phyloP scores from a whole-genome alignment of 1,139 yeast genomes.

The Pichiaceae sp. region DNA sequence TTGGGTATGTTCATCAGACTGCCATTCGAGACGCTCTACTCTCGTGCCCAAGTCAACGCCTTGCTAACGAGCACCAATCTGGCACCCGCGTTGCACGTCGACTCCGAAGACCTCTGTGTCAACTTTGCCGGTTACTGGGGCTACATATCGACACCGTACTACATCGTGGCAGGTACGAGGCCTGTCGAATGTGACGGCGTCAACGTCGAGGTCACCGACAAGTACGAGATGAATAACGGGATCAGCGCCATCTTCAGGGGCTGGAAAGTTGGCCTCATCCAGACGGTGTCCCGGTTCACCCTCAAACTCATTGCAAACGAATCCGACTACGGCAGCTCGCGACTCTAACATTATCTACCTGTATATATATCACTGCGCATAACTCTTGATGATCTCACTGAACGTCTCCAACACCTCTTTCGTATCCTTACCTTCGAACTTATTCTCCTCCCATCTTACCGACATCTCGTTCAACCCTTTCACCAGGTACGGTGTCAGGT shows the following conservation, averaged over 20 bases:
- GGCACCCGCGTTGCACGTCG: slow-evolving; percentile 22
- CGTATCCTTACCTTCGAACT: slow-evolving; percentile 35
- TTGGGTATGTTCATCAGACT: slow-evolving; percentile 67
- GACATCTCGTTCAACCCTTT: slow-evolving; percentile 56
- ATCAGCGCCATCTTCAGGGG: slow-evolving; percentile 67
- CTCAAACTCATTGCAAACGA: slow-evolving; percentile 54
- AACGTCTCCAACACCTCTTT: slow-evolving; percentile 60
- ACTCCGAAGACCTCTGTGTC: slow-evolving; percentile 42
- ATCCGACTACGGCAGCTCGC: slow-evolving; percentile 28
- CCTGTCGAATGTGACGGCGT: slow-evolving; percentile 22
- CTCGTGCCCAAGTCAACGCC: slow-evolving; percentile 74
- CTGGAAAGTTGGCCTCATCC: slow-evolving; percentile 81
- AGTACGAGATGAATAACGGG: slow-evolving; percentile 31
- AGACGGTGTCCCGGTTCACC: slow-evolving; percentile 81
- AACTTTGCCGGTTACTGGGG: slow-evolving; percentile 47
- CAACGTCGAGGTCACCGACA: slow-evolving; percentile 19
- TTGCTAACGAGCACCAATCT: slow-evolving; percentile 30
- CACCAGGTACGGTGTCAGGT: slow-evolving; percentile 59
- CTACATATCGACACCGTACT: slow-evolving; percentile 41
- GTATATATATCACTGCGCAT: slow-evolving; percentile 24
- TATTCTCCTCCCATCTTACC: slow-evolving; percentile 14
- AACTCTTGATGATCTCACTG: slow-evolving; percentile 60
- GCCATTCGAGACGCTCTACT: slow-evolving; percentile 79
- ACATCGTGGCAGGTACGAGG: slow-evolving; percentile 30
- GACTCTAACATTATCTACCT: slow-evolving; percentile 2